Evolutionary conservation across 2,329 filamentous ascomycete genomes (phyloP).

Genomic region (Neodidymelliopsis sp.): DNA sequence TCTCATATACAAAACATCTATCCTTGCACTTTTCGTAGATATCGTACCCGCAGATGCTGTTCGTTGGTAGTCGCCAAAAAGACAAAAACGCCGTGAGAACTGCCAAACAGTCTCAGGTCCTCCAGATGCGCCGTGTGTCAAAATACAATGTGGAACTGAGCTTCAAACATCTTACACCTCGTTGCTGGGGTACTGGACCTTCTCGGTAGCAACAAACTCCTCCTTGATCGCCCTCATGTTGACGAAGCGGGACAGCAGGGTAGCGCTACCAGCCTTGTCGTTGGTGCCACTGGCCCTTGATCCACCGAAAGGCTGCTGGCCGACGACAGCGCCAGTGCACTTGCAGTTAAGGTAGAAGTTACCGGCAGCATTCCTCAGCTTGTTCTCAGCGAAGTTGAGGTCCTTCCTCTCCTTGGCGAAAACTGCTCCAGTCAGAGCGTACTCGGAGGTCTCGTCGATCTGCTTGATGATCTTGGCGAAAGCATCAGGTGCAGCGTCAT

Average conservation of each 20-base stretch:
- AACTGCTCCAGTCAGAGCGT: slow-evolving; percentile 78
- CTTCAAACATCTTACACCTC: slow-evolving; percentile 39
- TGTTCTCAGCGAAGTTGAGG: slow-evolving; percentile 73
- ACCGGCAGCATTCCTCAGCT: slow-evolving; percentile 74
- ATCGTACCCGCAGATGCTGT: slow-evolving; percentile 1
- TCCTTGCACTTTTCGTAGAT: slow-evolving; percentile 6
- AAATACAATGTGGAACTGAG: neutral
- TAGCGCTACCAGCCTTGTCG: slow-evolving; percentile 64
- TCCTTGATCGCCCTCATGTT: slow-evolving; percentile 65
- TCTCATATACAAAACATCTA: neutral
- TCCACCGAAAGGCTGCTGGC: slow-evolving; percentile 61
- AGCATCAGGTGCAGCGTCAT: slow-evolving; percentile 66
- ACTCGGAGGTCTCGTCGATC: slow-evolving; percentile 76
- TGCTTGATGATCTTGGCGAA: slow-evolving; percentile 68
- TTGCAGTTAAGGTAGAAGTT: slow-evolving; percentile 92
- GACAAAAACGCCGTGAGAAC: slow-evolving; percentile 16
- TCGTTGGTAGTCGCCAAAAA: no score
- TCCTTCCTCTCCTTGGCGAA: slow-evolving; percentile 74
- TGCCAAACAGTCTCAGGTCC: slow-evolving; percentile 1
- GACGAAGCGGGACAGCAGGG: slow-evolving; percentile 61
- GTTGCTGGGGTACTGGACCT: slow-evolving; percentile 63
- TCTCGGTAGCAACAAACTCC: slow-evolving; percentile 58
- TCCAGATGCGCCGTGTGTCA: slow-evolving; percentile 9
- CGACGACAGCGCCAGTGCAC: slow-evolving; percentile 62
- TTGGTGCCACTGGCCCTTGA: slow-evolving; percentile 65